These are phyloP conservation scores for Trichoderma polysporum DNA, from an alignment of 2,329 filamentous ascomycete genomes.

Conservation along the genomic window DNA sequence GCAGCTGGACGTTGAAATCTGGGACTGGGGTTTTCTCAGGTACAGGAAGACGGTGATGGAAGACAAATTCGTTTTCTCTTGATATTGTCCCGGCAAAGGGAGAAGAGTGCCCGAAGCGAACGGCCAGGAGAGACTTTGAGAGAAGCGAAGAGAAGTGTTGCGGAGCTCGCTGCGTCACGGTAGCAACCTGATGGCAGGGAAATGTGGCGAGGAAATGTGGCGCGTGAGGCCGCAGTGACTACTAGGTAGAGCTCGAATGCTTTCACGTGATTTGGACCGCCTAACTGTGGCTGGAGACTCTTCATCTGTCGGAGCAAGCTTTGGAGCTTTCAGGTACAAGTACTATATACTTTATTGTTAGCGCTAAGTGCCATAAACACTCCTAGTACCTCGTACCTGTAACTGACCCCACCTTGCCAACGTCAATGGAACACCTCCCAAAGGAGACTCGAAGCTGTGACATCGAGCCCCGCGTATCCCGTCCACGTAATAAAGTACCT, in stretches of 20 bases:
- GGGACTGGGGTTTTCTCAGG: constrained; percentile 22
- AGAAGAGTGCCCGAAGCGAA: not conserved
- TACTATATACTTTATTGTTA: too few relatives aligned
- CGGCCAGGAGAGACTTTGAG: constrained; percentile 3
- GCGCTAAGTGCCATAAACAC: too few relatives aligned
- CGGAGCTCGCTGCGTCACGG: constrained; percentile 31
- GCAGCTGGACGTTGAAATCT: constrained; percentile 2
- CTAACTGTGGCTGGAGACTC: not conserved
- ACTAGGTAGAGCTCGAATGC: not conserved
- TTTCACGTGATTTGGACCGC: not conserved
- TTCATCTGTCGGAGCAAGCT: too few relatives aligned
- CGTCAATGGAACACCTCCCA: too few relatives aligned
- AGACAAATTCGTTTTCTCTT: not conserved
- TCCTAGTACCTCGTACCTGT: too few relatives aligned
- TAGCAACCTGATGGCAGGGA: constrained; percentile 33
- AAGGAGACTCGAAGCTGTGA: not conserved
- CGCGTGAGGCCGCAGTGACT: not conserved
- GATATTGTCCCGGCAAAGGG: not conserved
- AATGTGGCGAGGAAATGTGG: not conserved
- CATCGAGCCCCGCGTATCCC: not conserved
- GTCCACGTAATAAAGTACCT: not conserved
- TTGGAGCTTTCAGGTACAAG: too few relatives aligned
- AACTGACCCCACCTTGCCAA: too few relatives aligned
- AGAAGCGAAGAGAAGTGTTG: constrained; percentile 13
- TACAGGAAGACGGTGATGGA: not conserved